Conservation (phyloP, 495 filamentous ascomycete genomes). For the Aspergillus saccharolyticus region DNA sequence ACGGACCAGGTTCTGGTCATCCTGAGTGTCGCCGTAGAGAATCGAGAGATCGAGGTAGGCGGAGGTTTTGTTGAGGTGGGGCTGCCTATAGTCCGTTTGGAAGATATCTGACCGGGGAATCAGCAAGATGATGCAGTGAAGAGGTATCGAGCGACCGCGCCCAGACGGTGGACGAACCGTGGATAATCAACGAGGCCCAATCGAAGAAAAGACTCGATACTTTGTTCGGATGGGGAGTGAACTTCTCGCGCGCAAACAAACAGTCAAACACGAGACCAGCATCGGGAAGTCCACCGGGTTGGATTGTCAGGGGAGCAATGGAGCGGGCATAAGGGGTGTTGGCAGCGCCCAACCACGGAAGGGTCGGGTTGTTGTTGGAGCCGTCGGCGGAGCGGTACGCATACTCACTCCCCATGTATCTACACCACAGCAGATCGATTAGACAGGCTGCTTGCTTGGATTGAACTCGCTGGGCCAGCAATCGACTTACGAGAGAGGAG, state of each 20-base stretch:
- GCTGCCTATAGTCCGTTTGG: constrained; percentile 51
- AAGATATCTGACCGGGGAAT: constrained; percentile 43
- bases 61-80: constrained; percentile 51
- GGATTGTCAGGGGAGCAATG: constrained; percentile 47
- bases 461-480: not conserved
- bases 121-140: constrained; percentile 8
- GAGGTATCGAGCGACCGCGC: too few species aligned
- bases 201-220: constrained; percentile 57
- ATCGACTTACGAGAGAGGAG: constrained; percentile 44
- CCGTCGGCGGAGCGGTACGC: constrained; percentile 69
- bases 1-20: constrained; percentile 52
- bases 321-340: constrained; percentile 53
- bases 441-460: not conserved
- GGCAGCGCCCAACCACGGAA: constrained; percentile 51
- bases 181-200: constrained; percentile 54
- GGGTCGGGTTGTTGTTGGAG: constrained; percentile 58
- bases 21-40: constrained; percentile 52
- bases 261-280: constrained; percentile 51
- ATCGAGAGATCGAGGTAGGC: constrained; percentile 56
- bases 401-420: constrained; percentile 61
- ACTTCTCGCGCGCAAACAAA: constrained; percentile 48
- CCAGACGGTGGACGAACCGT: constrained; percentile 30
- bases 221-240: constrained; percentile 52
- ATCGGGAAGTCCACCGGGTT: constrained; percentile 50
- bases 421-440: constrained; percentile 9